Conservation (phyloP, 2,329 filamentous ascomycete species). For the Escovopsis sp. region DNA sequence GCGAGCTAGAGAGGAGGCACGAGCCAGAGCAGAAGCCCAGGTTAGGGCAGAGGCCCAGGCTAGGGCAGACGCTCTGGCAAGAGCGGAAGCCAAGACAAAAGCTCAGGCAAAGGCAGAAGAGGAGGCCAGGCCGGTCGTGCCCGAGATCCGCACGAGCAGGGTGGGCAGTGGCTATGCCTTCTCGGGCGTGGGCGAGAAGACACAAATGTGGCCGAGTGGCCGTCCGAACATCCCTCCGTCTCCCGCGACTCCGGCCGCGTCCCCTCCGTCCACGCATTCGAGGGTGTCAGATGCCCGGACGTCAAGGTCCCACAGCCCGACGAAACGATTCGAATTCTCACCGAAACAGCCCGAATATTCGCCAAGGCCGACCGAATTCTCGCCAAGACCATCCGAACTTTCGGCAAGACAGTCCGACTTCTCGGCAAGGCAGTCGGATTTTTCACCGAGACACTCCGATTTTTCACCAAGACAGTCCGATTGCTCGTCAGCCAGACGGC, state of each 20-base stretch:
- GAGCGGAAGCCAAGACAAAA: neutral
- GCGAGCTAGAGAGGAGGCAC: conserved; percentile 15
- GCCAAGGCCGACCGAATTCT: neutral
- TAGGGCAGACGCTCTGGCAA: conserved; percentile 7
- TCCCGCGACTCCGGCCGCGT: conserved; percentile 16
- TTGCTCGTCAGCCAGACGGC: conserved; percentile 6
- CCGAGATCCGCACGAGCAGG: conserved; percentile 13
- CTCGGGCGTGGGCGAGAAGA: conserved; percentile 52
- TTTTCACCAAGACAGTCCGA: conserved; percentile 19
- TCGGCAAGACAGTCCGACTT: neutral
- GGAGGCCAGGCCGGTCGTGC: conserved; percentile 15
- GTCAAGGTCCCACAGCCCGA: conserved; percentile 5
- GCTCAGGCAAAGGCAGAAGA: conserved; percentile 15
- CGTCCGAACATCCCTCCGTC: conserved; percentile 28
- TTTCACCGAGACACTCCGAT: conserved; percentile 9
- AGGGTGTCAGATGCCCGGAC: conserved; percentile 8
- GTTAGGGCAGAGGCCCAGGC: conserved; percentile 12
- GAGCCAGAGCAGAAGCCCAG: conserved; percentile 15
- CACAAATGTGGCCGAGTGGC: conserved; percentile 54
- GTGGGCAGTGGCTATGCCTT: conserved; percentile 44
- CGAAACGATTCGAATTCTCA: neutral
- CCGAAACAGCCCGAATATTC: neutral
- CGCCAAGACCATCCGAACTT: neutral
- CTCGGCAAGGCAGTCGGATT: conserved; percentile 7
- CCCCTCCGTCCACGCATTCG: conserved; percentile 1